Percentiles rank a stretch among this genome's conserved stretches.
Conservation (phyloP, 192 early-diverging fungal species). For the Entrophospora sp. region DNA sequence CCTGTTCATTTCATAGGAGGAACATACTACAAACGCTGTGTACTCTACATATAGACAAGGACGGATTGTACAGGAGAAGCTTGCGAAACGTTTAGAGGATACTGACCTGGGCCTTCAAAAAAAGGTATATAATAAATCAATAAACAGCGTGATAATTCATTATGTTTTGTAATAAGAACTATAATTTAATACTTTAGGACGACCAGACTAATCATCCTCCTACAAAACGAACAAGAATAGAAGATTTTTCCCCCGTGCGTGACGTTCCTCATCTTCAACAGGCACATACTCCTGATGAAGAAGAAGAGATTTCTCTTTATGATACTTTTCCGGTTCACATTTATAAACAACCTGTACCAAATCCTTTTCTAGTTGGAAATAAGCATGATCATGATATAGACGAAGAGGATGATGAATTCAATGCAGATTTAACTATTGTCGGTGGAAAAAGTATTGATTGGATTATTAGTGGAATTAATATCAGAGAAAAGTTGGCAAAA, state of each 20-base stretch:
- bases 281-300: background rate
- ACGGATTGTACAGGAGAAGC: background rate
- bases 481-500: background rate
- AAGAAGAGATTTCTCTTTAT: background rate
- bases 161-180: too few species aligned
- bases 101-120: background rate
- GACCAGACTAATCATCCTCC: too few species aligned
- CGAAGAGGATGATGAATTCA: too few species aligned
- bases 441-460: background rate
- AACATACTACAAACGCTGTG: background rate
- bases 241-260: too few species aligned
- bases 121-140: background rate
- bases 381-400: background rate
- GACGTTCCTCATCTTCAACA: too few species aligned
- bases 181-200: too few species aligned
- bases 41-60: background rate
- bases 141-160: background rate
- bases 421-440: conserved; percentile 7
- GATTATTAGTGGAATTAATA: background rate
- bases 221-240: too few species aligned
- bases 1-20: background rate
- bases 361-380: conserved; percentile 6
- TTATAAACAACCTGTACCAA: background rate
- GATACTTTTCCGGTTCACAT: conserved; percentile 6
- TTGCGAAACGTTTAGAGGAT: background rate